Conservation (phyloP, 805 yeast genomes). For the Yarrowia deformans region DNA sequence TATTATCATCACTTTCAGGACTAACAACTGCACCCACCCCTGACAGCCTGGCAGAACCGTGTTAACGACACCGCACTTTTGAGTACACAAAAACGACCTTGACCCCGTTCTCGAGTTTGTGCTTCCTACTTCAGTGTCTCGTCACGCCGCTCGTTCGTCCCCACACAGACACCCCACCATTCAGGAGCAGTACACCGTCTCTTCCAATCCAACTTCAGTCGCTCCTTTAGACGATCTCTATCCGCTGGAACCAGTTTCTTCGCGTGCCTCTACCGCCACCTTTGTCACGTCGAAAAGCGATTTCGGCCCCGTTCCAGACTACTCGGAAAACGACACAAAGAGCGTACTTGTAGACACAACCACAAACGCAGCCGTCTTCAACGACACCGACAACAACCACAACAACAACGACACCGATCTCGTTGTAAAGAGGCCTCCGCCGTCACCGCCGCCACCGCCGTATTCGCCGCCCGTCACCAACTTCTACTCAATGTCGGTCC, state of each 20-base stretch:
- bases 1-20: slow-evolving; percentile 15
- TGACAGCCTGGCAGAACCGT: slow-evolving; percentile 9
- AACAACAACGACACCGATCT: neutral
- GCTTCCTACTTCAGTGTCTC: neutral
- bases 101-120: neutral
- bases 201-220: slow-evolving; percentile 33
- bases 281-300: slow-evolving; percentile 27
- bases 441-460: slow-evolving; percentile 45
- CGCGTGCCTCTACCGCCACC: slow-evolving; percentile 21
- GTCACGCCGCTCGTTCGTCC: neutral
- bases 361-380: neutral
- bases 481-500: slow-evolving; percentile 45
- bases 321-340: slow-evolving; percentile 12
- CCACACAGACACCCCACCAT: neutral
- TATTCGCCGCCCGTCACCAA: slow-evolving; percentile 44
- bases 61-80: neutral
- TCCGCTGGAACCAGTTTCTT: slow-evolving; percentile 11
- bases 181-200: slow-evolving; percentile 14
- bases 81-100: neutral
- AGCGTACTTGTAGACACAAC: neutral
- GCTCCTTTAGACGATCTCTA: slow-evolving; percentile 37
- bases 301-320: slow-evolving; percentile 27
- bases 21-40: slow-evolving; percentile 18
- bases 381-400: neutral
- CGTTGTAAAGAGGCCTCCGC: neutral